Conservation (phyloP, 352 stramenopile species). For the Globisporangium nagaii region DNA sequence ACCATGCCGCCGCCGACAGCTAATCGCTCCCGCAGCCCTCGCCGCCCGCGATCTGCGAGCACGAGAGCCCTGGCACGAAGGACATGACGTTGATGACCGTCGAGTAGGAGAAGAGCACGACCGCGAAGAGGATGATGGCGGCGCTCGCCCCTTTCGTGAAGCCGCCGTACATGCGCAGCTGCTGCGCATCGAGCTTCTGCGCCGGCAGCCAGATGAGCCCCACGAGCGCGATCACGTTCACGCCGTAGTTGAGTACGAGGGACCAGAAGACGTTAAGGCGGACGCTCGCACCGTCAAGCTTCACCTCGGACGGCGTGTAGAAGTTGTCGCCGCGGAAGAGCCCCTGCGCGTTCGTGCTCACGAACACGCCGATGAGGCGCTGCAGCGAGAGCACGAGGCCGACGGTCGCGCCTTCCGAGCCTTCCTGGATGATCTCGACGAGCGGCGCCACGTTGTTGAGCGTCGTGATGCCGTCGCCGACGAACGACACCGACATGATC, state of each 20-base stretch:
- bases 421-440: constrained; percentile 18
- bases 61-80: constrained; percentile 26
- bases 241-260: constrained; percentile 13
- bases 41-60: constrained; percentile 28
- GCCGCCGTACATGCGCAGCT: constrained; percentile 55
- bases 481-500: constrained; percentile 6
- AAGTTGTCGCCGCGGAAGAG: constrained; percentile 7
- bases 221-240: constrained; percentile 8
- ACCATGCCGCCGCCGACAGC: no score
- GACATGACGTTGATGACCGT: constrained; percentile 34
- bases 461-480: constrained; percentile 10
- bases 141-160: constrained; percentile 48
- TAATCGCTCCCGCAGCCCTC: constrained; percentile 18
- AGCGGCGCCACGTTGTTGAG: constrained; percentile 9
- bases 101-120: constrained; percentile 45
- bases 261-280: constrained; percentile 9
- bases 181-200: constrained; percentile 66
- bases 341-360: constrained; percentile 9
- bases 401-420: constrained; percentile 18
- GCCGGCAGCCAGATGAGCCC: constrained; percentile 27
- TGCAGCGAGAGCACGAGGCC: constrained; percentile 18
- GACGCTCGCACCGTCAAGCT: constrained; percentile 3
- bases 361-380: constrained; percentile 10
- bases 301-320: constrained; percentile 5
- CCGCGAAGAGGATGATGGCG: constrained; percentile 26